Conservation (phyloP, 257 asterid species). For the Solanum medicagineum region DNA sequence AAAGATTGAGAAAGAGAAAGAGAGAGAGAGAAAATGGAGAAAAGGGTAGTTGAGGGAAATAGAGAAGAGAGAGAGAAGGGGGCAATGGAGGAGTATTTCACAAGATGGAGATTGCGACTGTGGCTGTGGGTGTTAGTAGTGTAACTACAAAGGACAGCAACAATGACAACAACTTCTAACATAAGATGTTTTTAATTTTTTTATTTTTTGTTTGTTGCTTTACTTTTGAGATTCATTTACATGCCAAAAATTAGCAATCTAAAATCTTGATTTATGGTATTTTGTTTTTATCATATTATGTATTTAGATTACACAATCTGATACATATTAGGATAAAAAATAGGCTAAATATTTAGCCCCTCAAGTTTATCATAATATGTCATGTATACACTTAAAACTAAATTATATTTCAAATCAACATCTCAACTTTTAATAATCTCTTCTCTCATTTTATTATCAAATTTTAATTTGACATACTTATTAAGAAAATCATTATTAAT, state of each 20-base stretch:
- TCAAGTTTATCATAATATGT: background rate
- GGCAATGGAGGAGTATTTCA: background rate
- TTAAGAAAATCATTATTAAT: too few species aligned
- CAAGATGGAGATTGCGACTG: background rate
- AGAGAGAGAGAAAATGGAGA: slow-evolving; percentile 6
- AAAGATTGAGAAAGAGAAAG: background rate
- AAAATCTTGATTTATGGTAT: background rate
- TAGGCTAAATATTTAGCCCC: background rate
- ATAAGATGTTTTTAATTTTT: background rate
- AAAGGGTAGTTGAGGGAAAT: slow-evolving; percentile 67
- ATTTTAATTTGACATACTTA: too few species aligned
- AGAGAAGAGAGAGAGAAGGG: slow-evolving; percentile 12
- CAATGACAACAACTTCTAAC: slow-evolving; percentile 30
- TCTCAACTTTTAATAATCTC: too few species aligned
- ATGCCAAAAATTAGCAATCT: background rate
- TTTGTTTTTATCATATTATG: background rate
- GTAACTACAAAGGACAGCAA: slow-evolving; percentile 35
- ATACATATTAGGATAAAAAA: background rate
- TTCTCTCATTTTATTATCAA: too few species aligned
- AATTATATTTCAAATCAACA: too few species aligned
- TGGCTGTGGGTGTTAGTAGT: background rate
- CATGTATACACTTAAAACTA: too few species aligned
- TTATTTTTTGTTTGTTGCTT: background rate
- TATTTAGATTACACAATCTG: background rate
- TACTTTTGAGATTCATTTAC: background rate